Evolutionary conservation across 208 protist species (phyloP), one percentile per base, ranked within the genome.

Genomic region (Wallacemonas sp.): DNA sequence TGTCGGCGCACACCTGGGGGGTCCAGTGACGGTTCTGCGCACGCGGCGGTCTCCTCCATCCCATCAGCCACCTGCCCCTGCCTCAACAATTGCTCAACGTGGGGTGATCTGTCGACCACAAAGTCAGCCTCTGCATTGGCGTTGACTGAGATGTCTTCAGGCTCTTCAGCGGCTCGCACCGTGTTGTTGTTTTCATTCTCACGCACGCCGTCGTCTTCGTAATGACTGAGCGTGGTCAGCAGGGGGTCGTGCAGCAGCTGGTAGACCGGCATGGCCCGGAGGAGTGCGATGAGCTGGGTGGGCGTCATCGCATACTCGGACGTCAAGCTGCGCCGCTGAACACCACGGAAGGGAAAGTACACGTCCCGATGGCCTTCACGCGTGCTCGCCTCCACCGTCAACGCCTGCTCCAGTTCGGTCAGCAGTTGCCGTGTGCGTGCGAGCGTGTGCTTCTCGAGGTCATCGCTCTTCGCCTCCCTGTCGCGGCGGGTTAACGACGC

Each of bases 331-430:
- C 87, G 85, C 2, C 86, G 68, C 14, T 78, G 80, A 22, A 86
- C 81, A 8, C 72, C 73, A 9, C 69, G 70, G 38, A 96, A 96
- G 1, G 90, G 90, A 33, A 96, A 85, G 51, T 90, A 92, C 38
- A 84, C 77, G 55, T 96, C 90, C 22, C 62, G 62, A 65, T 96
- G 87, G 14, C 55, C 86, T 19, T 71, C 66, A 24, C 65, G 49
- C 49, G 74, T 42, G 30, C 82, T 92, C 62, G 71, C 44, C 42
- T 82, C 42, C 31, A 70, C 55, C 44, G 75, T 70, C 54, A 70
- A 53, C 0, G 72, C 78, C 21, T 42, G 68, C 26, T 60, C 38
- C 42, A 91, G 56, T 24, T 56, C 30, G 3, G 74, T 59, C 46
- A 75, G 34, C 34, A 51, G 33, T 17, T 33, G 19, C 41, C 19